Evolutionary conservation across 2,329 filamentous ascomycete genomes (phyloP).

Genomic region (Fusarium devonianum): DNA sequence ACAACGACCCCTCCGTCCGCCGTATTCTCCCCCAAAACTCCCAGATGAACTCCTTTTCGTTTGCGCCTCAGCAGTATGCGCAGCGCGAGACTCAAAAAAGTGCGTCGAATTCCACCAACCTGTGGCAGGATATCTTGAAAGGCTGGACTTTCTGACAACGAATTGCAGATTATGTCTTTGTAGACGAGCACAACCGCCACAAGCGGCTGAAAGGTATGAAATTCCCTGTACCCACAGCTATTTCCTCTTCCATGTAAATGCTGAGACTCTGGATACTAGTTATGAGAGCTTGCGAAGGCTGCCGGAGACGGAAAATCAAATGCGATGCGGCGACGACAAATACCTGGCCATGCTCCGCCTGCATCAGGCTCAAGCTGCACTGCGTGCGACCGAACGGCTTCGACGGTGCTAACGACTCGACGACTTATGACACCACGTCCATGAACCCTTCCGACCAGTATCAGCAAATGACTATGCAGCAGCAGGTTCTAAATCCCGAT

Average conservation of each 20-base stretch:
- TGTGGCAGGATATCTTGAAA: not conserved
- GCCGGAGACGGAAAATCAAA: slow-evolving; percentile 94
- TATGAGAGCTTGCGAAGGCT: slow-evolving; percentile 97
- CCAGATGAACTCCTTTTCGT: slow-evolving; percentile 74
- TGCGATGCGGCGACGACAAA: slow-evolving; percentile 97
- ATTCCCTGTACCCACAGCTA: not conserved
- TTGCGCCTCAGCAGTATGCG: slow-evolving; percentile 66
- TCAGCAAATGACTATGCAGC: slow-evolving; percentile 62
- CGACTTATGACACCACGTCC: slow-evolving; percentile 45
- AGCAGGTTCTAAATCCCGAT: slow-evolving; percentile 52
- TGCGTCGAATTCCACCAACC: slow-evolving; percentile 55
- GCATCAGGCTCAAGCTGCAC: slow-evolving; percentile 87
- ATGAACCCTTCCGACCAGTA: slow-evolving; percentile 46
- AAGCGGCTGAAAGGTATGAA: slow-evolving; percentile 88
- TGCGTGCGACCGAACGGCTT: slow-evolving; percentile 88
- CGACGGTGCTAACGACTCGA: slow-evolving; percentile 55
- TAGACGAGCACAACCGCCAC: slow-evolving; percentile 97
- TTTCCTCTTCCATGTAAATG: not conserved
- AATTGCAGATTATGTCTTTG: slow-evolving; percentile 90
- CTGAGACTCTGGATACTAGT: slow-evolving; percentile 59
- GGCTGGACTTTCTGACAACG: slow-evolving; percentile 24
- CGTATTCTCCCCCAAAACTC: slow-evolving; percentile 69
- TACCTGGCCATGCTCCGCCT: slow-evolving; percentile 96
- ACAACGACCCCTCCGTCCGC: slow-evolving; percentile 65
- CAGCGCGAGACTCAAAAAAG: slow-evolving; percentile 82